Conservation (phyloP, 257 asterid species). For the Solanum medicagineum region DNA sequence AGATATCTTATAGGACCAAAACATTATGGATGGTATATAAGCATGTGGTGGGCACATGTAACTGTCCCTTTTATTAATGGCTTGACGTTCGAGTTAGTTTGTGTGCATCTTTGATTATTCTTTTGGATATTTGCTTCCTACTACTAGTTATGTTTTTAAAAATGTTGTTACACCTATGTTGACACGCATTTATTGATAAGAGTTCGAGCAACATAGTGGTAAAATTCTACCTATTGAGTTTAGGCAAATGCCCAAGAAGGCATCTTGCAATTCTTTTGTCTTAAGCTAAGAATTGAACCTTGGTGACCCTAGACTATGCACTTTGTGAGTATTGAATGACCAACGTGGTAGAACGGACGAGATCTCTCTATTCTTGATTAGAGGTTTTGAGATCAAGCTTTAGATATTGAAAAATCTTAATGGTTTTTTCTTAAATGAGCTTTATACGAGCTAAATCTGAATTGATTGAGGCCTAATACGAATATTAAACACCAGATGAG, state of each 20-base stretch:
- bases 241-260: background rate
- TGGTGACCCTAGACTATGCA: background rate
- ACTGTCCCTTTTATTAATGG: background rate
- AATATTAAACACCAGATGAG: background rate
- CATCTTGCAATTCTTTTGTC: too few species aligned
- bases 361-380: background rate
- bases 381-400: accelerated
- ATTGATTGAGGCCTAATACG: background rate
- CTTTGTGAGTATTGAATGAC: background rate
- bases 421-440: background rate
- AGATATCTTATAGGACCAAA: background rate
- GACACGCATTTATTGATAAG: background rate
- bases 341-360: background rate
- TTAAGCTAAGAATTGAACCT: background rate
- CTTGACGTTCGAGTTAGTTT: background rate
- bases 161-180: background rate
- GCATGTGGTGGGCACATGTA: background rate
- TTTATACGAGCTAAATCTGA: too few species aligned
- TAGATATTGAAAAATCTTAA: background rate
- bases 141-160: background rate
- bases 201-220: background rate
- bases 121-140: background rate
- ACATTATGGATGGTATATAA: background rate
- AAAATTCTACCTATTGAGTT: background rate
- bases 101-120: background rate